Evolutionary conservation across 2,329 filamentous ascomycete species (phyloP).

Genomic region (Acarospora socialis): DNA sequence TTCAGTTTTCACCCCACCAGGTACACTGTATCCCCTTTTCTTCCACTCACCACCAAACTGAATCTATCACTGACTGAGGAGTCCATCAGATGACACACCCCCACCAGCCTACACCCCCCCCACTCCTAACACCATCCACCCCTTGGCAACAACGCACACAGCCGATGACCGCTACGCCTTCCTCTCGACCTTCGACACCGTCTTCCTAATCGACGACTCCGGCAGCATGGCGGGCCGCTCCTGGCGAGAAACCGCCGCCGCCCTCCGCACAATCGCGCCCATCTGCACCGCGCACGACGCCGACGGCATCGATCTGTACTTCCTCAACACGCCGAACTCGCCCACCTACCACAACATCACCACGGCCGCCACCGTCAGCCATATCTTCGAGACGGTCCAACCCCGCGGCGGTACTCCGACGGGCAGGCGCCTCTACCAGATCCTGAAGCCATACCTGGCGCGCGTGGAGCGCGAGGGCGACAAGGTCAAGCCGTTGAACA

Average conservation of each 20-base stretch:
- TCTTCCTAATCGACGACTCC: conserved; percentile 89
- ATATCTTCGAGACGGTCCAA: conserved; percentile 54
- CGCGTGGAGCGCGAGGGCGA: conserved; percentile 33
- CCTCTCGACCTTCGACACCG: conserved; percentile 65
- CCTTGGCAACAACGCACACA: no score
- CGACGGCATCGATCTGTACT: conserved; percentile 84
- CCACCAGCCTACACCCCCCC: conserved; percentile 29
- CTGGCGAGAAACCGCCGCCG: conserved; percentile 61
- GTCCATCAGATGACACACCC: no score
- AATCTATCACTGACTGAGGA: no score
- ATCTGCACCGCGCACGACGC: conserved; percentile 67
- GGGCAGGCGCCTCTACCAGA: conserved; percentile 52
- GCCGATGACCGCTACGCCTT: conserved; percentile 61
- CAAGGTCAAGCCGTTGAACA: conserved; percentile 62
- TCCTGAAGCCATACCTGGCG: conserved; percentile 58
- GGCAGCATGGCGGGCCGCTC: conserved; percentile 64
- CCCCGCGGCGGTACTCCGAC: conserved; percentile 61
- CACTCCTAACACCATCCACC: conserved; percentile 8
- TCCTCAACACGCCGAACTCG: conserved; percentile 52
- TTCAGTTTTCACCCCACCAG: no score
- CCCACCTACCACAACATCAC: conserved; percentile 49
- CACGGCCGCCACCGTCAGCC: conserved; percentile 41
- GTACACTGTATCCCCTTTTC: no score
- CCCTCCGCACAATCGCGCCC: conserved; percentile 60
- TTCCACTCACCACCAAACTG: no score